These are phyloP conservation scores for Mycena indigotica DNA, from an alignment of 768 basidiomycete genomes.

Conservation along the genomic window DNA sequence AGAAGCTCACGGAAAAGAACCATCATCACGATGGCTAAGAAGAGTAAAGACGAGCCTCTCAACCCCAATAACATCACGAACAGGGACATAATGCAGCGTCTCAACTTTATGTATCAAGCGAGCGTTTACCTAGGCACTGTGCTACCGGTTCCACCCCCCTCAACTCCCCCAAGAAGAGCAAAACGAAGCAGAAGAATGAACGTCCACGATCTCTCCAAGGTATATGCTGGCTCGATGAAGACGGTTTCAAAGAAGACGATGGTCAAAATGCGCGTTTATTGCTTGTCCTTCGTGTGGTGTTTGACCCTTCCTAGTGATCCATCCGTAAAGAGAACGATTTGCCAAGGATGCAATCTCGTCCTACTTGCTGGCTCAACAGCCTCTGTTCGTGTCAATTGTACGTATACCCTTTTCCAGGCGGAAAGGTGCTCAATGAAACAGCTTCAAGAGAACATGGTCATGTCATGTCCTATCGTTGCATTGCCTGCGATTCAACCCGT, in stretches of 20 bases:
- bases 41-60: conserved; percentile 57
- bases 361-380: conserved; percentile 72
- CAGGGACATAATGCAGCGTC: conserved; percentile 76
- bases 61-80: conserved; percentile 62
- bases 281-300: not conserved
- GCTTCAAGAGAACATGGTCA: conserved; percentile 52
- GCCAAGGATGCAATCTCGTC: conserved; percentile 64
- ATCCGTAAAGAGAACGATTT: conserved; percentile 77
- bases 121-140: conserved; percentile 60
- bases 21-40: conserved; percentile 75
- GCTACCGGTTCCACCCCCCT: conserved; percentile 19
- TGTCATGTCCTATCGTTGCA: conserved; percentile 60
- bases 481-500: conserved; percentile 56
- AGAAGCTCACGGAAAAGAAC: too few species aligned
- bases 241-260: conserved; percentile 74
- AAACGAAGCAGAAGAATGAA: conserved; percentile 30
- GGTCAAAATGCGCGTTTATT: conserved; percentile 64
- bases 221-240: conserved; percentile 68
- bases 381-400: conserved; percentile 66
- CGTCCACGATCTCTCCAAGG: conserved; percentile 59
- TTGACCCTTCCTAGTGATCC: conserved; percentile 61
- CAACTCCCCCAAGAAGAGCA: conserved; percentile 23
- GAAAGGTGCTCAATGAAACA: conserved; percentile 11
- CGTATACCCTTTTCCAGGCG: conserved; percentile 22
- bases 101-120: conserved; percentile 87